Evolutionary conservation across 192 early-diverging fungal species (phyloP), one percentile per base, ranked within the genome.

Genomic region (Rhizophagus clarus): DNA sequence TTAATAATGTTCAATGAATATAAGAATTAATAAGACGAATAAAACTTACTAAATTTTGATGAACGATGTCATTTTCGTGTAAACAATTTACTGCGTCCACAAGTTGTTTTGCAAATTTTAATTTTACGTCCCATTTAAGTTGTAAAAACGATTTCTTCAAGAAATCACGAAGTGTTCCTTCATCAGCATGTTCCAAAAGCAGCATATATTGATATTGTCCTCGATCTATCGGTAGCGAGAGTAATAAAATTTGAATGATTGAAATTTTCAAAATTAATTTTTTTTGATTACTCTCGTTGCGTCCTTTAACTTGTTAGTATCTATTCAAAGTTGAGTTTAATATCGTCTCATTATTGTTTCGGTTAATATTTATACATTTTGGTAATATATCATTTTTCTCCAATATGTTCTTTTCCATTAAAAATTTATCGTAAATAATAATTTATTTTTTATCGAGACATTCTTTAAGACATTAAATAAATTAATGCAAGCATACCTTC

Each of bases 41-140:
- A 7, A n/a, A 22, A 71, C 31, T 71, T 71, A 71, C 69, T 17
- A 71, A 71, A 71, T 71, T 26, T 40, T 37, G n/a, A 71, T 71
- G 69, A 45, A 64, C 62, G 11, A 71, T 71, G 1, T 71, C 69
- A 20, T 40, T 71, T 10, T 12, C 69, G 8, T 71, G 69, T 45
- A 71, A 40, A 40, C 40, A 71, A 31, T 28, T 9, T 24, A 71
- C 20, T 12, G 20, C 69, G n/a, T 10, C 42, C 8, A 45, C 40
- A 71, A 71, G 20, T 34, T 71, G 69, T 71, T 40, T 71, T 12
- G 29, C 31, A 20, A 34, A 11, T 22, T 71, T 64, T 26, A 64
- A 64, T 26, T 64, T 64, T 3, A 64, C 62, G 14, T 64, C 62
- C 69, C 69, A 71, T 17, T 24, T 31, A 15, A 71, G 31, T 45